Evolutionary conservation across 2,329 filamentous ascomycete genomes (phyloP).

Genomic region (Colletotrichum sp.): DNA sequence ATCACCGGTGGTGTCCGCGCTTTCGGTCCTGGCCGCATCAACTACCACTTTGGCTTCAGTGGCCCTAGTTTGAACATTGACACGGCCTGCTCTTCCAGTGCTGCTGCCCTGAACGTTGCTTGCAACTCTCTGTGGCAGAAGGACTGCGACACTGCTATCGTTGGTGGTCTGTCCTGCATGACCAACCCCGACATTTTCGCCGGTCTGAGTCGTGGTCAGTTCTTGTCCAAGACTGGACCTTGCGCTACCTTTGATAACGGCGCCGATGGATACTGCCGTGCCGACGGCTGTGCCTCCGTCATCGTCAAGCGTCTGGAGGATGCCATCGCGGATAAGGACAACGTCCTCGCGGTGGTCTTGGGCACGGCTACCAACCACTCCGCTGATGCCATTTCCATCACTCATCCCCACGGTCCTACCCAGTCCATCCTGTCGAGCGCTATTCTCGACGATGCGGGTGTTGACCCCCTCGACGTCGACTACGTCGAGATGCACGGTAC

Average conservation of each 20-base stretch:
- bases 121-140: conserved; percentile 77
- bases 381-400: conserved; percentile 81
- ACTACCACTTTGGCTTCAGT: conserved; percentile 80
- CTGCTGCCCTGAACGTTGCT: conserved; percentile 71
- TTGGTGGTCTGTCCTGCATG: conserved; percentile 79
- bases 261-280: conserved; percentile 84
- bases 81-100: conserved; percentile 78
- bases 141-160: conserved; percentile 82
- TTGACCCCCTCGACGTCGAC: conserved; percentile 78
- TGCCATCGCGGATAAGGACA: conserved; percentile 78
- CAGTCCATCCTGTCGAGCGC: conserved; percentile 75
- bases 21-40: conserved; percentile 67
- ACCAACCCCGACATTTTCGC: conserved; percentile 84
- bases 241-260: conserved; percentile 84
- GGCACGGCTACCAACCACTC: conserved; percentile 83
- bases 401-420: conserved; percentile 78
- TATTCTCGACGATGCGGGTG: conserved; percentile 74
- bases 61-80: conserved; percentile 77
- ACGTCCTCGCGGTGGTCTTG: conserved; percentile 76
- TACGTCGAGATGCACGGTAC: conserved; percentile 93
- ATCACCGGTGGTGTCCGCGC: conserved; percentile 56
- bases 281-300: conserved; percentile 76
- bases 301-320: conserved; percentile 83
- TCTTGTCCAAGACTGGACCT: conserved; percentile 76
- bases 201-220: conserved; percentile 77